phyloP scores from a whole-genome alignment of 768 basidiomycete genomes.

The Clavulina sp. region DNA sequence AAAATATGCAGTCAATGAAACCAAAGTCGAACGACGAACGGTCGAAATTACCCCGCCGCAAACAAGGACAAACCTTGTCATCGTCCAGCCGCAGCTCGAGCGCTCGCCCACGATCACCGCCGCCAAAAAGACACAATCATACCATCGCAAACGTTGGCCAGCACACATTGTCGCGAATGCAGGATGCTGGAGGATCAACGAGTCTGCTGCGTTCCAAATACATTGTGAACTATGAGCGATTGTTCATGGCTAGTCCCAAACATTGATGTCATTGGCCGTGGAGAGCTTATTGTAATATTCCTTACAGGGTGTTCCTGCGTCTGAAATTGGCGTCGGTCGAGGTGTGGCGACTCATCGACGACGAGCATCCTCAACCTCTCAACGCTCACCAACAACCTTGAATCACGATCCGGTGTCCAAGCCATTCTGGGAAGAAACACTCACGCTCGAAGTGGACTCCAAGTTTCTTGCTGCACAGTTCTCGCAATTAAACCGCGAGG shows the following conservation, averaged over 20 bases:
- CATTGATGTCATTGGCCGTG: neutral
- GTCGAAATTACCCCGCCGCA: too few relatives aligned
- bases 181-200: too few relatives aligned
- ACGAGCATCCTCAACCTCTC: neutral
- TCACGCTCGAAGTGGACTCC: conserved; percentile 35
- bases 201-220: neutral
- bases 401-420: neutral
- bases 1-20: too few relatives aligned
- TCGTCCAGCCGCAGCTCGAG: too few relatives aligned
- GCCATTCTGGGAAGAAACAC: conserved; percentile 34
- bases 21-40: too few relatives aligned
- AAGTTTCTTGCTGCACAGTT: conserved; percentile 28
- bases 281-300: neutral
- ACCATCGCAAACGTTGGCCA: too few relatives aligned
- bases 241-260: neutral
- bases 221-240: neutral
- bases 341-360: neutral
- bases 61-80: too few relatives aligned
- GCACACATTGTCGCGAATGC: too few relatives aligned
- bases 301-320: neutral
- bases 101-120: too few relatives aligned
- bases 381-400: neutral
- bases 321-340: neutral
- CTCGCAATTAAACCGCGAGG: conserved; percentile 28
- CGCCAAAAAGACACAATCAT: too few relatives aligned